Conservation (phyloP, 306 rosid species). For the Quercus ilex region DNA sequence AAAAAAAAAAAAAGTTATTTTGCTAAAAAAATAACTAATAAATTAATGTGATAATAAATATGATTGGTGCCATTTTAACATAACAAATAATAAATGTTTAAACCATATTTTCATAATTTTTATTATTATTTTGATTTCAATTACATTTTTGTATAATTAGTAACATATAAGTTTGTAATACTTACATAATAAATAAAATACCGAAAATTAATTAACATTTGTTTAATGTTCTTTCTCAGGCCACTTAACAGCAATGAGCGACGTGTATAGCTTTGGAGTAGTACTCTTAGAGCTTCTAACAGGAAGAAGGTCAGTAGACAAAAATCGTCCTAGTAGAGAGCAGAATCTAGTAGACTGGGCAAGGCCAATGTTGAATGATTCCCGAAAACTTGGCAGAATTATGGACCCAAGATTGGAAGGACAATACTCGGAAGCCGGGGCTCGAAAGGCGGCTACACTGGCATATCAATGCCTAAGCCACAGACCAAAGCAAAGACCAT, state of each 20-base stretch:
- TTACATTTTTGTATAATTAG: no score
- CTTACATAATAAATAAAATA: no score
- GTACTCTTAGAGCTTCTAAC: constrained; percentile 73
- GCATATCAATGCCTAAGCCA: constrained; percentile 89
- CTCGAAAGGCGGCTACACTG: constrained; percentile 81
- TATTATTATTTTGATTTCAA: no score
- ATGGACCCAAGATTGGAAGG: constrained; percentile 91
- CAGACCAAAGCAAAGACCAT: constrained; percentile 73
- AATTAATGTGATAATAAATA: no score
- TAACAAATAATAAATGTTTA: no score
- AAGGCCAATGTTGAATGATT: constrained; percentile 59
- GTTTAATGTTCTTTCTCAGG: constrained; percentile 27
- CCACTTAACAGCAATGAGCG: constrained; percentile 93
- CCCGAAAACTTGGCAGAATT: constrained; percentile 48
- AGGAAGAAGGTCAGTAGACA: constrained; percentile 80
- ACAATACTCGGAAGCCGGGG: constrained; percentile 75
- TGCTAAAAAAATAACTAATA: no score
- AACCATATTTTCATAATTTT: no score
- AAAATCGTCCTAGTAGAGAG: constrained; percentile 58
- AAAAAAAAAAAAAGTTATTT: no score
- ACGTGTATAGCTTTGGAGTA: constrained; percentile 92
- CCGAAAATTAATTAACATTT: background rate
- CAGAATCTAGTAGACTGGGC: constrained; percentile 88
- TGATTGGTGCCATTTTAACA: no score
- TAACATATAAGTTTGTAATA: no score